Evolutionary conservation across 2,329 filamentous ascomycete genomes (phyloP).

Genomic region (Thelonectria olida): DNA sequence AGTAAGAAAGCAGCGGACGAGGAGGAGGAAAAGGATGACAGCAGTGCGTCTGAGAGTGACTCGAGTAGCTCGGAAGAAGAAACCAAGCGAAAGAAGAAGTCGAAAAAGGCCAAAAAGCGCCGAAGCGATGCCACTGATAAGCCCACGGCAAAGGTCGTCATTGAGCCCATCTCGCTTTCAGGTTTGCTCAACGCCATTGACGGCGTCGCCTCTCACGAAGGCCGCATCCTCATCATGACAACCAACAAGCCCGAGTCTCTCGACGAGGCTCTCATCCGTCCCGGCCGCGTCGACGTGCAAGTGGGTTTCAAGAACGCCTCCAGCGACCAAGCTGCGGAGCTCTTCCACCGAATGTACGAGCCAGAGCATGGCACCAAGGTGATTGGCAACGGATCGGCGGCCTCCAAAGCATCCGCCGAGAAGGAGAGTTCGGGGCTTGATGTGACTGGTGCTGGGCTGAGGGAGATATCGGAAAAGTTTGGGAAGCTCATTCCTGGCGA

Average conservation of each 20-base stretch:
- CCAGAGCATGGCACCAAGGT: slow-evolving; percentile 38
- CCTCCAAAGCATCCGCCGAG: slow-evolving; percentile 17
- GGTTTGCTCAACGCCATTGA: slow-evolving; percentile 87
- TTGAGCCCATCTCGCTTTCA: slow-evolving; percentile 73
- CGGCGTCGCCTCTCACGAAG: slow-evolving; percentile 81
- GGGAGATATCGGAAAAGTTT: slow-evolving; percentile 58
- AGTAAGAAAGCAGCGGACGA: no score
- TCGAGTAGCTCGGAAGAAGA: slow-evolving; percentile 38
- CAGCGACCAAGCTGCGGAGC: slow-evolving; percentile 63
- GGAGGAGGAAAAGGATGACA: slow-evolving; percentile 31
- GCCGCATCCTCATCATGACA: slow-evolving; percentile 83
- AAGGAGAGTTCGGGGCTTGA: slow-evolving; percentile 42
- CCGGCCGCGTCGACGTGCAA: slow-evolving; percentile 77
- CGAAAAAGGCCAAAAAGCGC: slow-evolving; percentile 26
- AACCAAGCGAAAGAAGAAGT: slow-evolving; percentile 29
- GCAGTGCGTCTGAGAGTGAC: slow-evolving; percentile 31
- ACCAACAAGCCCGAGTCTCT: slow-evolving; percentile 80
- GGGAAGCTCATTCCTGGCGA: slow-evolving; percentile 61
- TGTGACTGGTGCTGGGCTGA: slow-evolving; percentile 51
- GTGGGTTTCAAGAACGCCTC: slow-evolving; percentile 71
- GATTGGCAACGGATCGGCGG: slow-evolving; percentile 10
- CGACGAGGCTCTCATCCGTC: slow-evolving; percentile 77
- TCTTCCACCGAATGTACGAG: slow-evolving; percentile 71
- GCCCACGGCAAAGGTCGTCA: slow-evolving; percentile 36
- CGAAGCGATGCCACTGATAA: slow-evolving; percentile 23